Base-by-base conservation (phyloP, 257 asterid genomes). In the Mentha longifolia region DNA sequence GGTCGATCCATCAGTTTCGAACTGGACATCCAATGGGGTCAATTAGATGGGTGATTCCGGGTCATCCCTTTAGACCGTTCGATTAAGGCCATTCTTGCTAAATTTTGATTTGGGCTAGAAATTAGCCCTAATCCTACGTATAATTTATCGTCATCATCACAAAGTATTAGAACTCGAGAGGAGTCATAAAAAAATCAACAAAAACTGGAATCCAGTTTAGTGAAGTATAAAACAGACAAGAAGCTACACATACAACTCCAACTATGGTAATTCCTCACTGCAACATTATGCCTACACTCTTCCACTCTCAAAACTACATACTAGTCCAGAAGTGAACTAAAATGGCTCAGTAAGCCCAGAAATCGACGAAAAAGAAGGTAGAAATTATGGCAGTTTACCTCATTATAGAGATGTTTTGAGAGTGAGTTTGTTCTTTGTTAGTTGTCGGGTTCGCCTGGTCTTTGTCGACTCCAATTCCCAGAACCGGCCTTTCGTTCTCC, bases 401-500 rank as follows among this genome's bases (percentile, higher is more conserved):
- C 76, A 61, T 22, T 33, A 13, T 35, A 35, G 39, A 35, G 39
- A 5, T 35, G 8, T 35, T 35, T 7, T 35, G 39, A 35, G 7
- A 45, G 33, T 30, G 50, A 35, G 37, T 12, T 60, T 56, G 17
- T 25, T 56, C 51, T 51, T 67, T 73, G 33, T 83, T 76, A 80
- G 81, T 77, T 78, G 55, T 85, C 92, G 17, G 90, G 86, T 70
- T 84, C 90, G 70, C 83, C 82, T 14, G 88, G 88, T 46, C 71
- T 72, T 33, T 80, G 96, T 17, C 90, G 86, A 61, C 80, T 84
- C 97, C 96, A 92, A 19, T 87, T 86, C 61, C 75, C 82, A 25
- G 90, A 80, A 63, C 92, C 86, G 10, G 92, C 95, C 79, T 83
- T 89, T 31, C 97, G 95, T 74, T 89, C 97, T 31, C 97, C 97